A percentile compares a stretch with the other conserved stretches of the same genome.
Conservation (phyloP, 805 yeast genomes). For the Saccharomycopsis amapae region DNA sequence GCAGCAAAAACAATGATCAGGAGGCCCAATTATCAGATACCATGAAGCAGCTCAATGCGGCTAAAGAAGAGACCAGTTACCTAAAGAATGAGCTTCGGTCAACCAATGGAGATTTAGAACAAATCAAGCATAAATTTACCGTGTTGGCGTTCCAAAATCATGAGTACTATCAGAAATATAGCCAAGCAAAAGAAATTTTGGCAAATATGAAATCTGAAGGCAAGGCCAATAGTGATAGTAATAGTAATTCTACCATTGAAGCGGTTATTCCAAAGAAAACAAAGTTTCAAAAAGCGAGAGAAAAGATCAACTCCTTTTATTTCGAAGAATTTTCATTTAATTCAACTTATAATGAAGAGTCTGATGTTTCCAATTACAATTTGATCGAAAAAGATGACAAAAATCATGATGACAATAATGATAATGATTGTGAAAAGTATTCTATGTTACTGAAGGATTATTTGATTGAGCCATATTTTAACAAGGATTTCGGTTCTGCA, state of each 20-base stretch:
- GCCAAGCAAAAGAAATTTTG: not conserved
- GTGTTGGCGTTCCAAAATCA: constrained; percentile 16
- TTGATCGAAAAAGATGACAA: too few species aligned
- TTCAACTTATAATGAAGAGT: constrained; percentile 5
- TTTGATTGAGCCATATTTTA: too few species aligned
- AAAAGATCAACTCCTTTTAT: constrained; percentile 3
- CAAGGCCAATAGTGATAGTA: constrained; percentile 2
- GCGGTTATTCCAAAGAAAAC: not conserved
- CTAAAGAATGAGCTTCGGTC: constrained; percentile 7
- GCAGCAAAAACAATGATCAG: not conserved
- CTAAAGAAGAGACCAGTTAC: not conserved
- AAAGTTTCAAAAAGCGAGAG: not conserved
- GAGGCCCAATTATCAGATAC: constrained; percentile 2
- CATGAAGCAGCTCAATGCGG: not conserved
- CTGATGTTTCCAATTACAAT: too few species aligned
- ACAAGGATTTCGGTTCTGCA: too few species aligned
- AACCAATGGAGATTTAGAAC: constrained; percentile 14
- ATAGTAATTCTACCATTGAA: too few species aligned
- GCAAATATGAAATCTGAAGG: not conserved
- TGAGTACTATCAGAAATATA: constrained; percentile 6
- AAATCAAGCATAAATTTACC: constrained; percentile 18
- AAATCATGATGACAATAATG: not conserved
- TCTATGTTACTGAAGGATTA: too few species aligned
- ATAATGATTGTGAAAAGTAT: not conserved
- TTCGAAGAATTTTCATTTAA: constrained; percentile 9